phyloP scores from a whole-genome alignment of 345 rosid genomes.

The Tarenaya hassleriana region DNA sequence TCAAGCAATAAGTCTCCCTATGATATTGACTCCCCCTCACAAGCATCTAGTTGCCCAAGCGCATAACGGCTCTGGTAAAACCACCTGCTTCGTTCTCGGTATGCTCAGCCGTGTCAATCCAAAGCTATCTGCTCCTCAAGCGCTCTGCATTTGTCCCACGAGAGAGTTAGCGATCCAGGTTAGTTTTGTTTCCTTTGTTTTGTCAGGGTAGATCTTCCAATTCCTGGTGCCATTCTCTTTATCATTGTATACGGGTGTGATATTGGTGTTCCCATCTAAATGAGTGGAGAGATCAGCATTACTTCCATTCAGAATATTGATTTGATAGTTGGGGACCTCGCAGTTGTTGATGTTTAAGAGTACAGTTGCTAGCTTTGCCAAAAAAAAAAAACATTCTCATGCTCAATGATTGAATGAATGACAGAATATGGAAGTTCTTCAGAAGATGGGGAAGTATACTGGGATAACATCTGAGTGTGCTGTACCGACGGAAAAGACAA shows the following conservation, averaged over 20 bases:
- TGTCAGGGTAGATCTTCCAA: too few relatives aligned
- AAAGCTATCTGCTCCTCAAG: slow-evolving; percentile 52
- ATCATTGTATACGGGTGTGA: too few relatives aligned
- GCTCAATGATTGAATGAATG: slow-evolving; percentile 16
- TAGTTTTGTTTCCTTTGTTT: slow-evolving; percentile 1
- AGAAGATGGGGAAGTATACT: slow-evolving; percentile 86
- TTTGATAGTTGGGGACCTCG: too few relatives aligned
- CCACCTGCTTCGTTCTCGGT: slow-evolving; percentile 93
- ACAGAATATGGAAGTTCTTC: slow-evolving; percentile 89
- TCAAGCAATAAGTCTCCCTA: slow-evolving; percentile 85
- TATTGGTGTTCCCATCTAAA: too few relatives aligned
- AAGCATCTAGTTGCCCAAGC: slow-evolving; percentile 91
- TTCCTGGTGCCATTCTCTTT: too few relatives aligned
- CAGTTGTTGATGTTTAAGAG: not conserved
- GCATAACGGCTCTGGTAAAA: slow-evolving; percentile 94
- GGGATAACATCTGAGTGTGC: slow-evolving; percentile 71
- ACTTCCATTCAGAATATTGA: too few relatives aligned
- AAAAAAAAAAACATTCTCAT: not conserved
- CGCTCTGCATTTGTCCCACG: slow-evolving; percentile 94
- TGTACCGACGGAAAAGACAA: slow-evolving; percentile 52
- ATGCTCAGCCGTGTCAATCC: slow-evolving; percentile 88
- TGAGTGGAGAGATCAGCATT: too few relatives aligned
- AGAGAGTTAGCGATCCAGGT: slow-evolving; percentile 94
- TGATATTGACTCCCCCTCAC: slow-evolving; percentile 85
- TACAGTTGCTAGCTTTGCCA: not conserved